These are phyloP conservation scores for Leptographium galeiforme DNA, from an alignment of 2,329 filamentous ascomycete genomes.

Conservation along the genomic window DNA sequence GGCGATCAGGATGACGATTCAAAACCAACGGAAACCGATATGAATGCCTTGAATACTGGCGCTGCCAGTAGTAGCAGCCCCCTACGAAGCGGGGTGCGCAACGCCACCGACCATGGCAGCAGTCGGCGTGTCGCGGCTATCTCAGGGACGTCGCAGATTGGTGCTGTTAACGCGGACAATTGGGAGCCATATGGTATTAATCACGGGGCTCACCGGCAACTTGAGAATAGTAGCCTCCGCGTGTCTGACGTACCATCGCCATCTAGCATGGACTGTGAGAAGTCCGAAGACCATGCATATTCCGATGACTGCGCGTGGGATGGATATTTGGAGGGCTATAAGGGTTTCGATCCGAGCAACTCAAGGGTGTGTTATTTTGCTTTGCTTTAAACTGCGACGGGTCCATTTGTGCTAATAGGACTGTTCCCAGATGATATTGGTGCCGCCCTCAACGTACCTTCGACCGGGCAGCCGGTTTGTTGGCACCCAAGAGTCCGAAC, in stretches of 20 bases:
- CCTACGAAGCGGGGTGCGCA: not conserved
- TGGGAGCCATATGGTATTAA: conserved; percentile 11
- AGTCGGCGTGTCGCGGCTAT: not conserved
- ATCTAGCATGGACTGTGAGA: conserved; percentile 19
- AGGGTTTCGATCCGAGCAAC: conserved; percentile 41
- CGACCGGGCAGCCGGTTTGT: conserved; percentile 78
- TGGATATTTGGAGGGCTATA: conserved; percentile 23
- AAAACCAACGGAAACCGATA: conserved; percentile 15
- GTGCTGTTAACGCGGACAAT: conserved; percentile 2
- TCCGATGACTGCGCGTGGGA: conserved; percentile 16
- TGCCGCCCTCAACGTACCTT: conserved; percentile 73
- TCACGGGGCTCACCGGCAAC: conserved; percentile 1
- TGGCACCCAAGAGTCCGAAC: conserved; percentile 86
- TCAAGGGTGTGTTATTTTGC: conserved; percentile 29
- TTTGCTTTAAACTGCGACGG: not conserved
- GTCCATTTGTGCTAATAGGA: not conserved
- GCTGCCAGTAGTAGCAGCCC: not conserved
- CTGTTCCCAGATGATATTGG: conserved; percentile 51
- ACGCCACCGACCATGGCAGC: not conserved
- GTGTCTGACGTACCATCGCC: not conserved
- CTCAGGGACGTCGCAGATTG: not conserved
- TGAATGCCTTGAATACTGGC: conserved; percentile 9
- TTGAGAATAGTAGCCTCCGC: conserved; percentile 9
- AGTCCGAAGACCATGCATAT: conserved; percentile 20
- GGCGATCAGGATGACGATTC: conserved; percentile 12